Evolutionary conservation across 495 filamentous ascomycete species (phyloP), one percentile per base, ranked within the genome.

Genomic region (Talaromyces thailandensis): DNA sequence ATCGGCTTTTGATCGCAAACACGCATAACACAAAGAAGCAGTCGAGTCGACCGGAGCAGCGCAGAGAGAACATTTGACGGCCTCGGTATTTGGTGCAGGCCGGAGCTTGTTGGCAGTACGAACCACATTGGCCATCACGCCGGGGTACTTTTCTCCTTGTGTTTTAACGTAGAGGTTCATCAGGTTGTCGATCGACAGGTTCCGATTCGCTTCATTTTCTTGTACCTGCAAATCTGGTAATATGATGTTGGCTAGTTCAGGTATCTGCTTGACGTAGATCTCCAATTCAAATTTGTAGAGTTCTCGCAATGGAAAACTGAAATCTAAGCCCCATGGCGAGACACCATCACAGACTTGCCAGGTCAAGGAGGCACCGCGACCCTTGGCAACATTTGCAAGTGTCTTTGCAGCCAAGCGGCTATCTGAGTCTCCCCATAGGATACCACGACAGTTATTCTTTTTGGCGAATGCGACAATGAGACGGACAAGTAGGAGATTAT

Each of bases 111-210:
- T 86, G 9, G 87, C 86, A 29, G 92, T 98, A 63, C 89, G 82
- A 4, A 96, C 91, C 9, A 98, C 94, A 68, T 98, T 98, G 16
- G 91, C 86, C 64, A 98, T 94, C 26, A 98, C 90, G 60, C 87
- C 90, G 9, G 93, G 93, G 71, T 93, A 98, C 56, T 88, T 90
- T 61, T 84, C 82, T 70, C 97, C 95, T 25, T 96, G 92, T 6
- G 86, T 90, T 56, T 83, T 81, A 67, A 98, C 94, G 69, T 96
- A 98, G 50, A 92, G 86, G 53, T 78, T 74, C 86, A 98, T 92
- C 53, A 98, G 82, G 63, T 90, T 87, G 67, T 98, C 93, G 65
- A 98, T 96, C 12, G 90, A 95, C 21, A 89, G 81, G 64, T 89
- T 86, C 69, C 77, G 78, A 3, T 73, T 79, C 12, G 78, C 70